Evolutionary conservation across 2,329 filamentous ascomycete species (phyloP), one percentile per base, ranked within the genome.

Genomic region (Colletotrichum sp.): DNA sequence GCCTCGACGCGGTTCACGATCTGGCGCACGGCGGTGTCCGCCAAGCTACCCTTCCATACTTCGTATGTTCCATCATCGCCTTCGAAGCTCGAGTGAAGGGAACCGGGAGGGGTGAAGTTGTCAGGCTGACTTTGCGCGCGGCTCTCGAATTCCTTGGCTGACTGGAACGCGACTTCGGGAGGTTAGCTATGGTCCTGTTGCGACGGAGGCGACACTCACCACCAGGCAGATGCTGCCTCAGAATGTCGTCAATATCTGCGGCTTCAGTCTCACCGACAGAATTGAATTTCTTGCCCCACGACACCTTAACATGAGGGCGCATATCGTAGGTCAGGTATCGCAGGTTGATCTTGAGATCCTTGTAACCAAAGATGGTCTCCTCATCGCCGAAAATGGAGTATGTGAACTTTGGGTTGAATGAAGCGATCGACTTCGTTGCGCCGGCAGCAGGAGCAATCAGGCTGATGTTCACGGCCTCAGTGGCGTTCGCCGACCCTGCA

Each of bases 361-460:
- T 93, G 88, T 98, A 98, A 48, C 96, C 96, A 80, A 98, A 96
- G 78, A 99, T 96, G 34, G 90, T 91, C 84, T 99, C 96, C 10
- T 97, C 93, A n/a, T 99, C 94, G 81, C 95, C 95, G 80, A 99
- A 98, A 78, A 99, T 94, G 2, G 95, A 88, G 84, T 99, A 98
- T 21, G 96, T 98, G 83, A 96, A 98, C 81, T 92, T 91, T 0
- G 97, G 98, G 76, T 95, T 90, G 84, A 99, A 99, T 32, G 91
- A 90, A 30, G 91, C 89, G 79, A 93, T 86, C 36, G 89, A 90
- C 80, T 90, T 91, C 66, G 90, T 82, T 78, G 88, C 87, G 9
- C 85, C 84, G 21, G 87, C 83, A 7, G 87, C 84, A 13, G 90
- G 87, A 55, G 87, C 86, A 21, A 91, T 85, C 43, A 94, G 88